Evolutionary conservation across 1,284 basidiomycete genomes (phyloP), one percentile per base, ranked within the genome.

Genomic region (Chalciporus piperatoides): DNA sequence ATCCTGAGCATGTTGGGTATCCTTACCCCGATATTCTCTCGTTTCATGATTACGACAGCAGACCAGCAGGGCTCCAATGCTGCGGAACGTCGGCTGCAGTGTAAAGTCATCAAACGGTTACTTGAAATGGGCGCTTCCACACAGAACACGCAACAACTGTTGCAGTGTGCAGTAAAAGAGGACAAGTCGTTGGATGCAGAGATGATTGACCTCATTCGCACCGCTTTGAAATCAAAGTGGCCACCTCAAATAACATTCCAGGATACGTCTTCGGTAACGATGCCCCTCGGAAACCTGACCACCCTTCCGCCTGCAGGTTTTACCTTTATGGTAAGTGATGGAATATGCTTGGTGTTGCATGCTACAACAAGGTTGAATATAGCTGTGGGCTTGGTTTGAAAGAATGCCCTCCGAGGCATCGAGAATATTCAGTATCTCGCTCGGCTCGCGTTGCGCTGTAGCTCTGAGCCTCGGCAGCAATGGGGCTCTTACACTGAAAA

Each of bases 381-480:
- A 88, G 86, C 70, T 79, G 19, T 90, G 87, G 86, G 61, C 84
- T 2, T 83, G 81, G 74, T 70, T 88, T 14, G 82, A 85, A 51
- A 71, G 68, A 35, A 65, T 82, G 35, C 82, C 86, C 2, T 61
- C 66, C 12, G 60, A 64, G 12, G 55, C 71, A 3, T 74, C 78
- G 51, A 60, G 63, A 4, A 53, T 86, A 36, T 82, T 84, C 59
- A 65, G 68, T 4, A 70, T 78, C 25, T 68, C 69, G 24, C 59
- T 73, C 3, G 63, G 65, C 2, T 62, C 69, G 6, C 67, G 60
- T n/a, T 55, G 52, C 23, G 59, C 73, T 6, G 58, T 84, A 24
- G 67, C 73, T n/a, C 49, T 87, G 23, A 69, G 59, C 41, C 49
- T 89, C 7, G 72, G 72, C 3, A 70, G 72, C 7, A 77, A 84